Conservation (phyloP, 1,284 basidiomycete species). For the Ceratobasidium sp. region DNA sequence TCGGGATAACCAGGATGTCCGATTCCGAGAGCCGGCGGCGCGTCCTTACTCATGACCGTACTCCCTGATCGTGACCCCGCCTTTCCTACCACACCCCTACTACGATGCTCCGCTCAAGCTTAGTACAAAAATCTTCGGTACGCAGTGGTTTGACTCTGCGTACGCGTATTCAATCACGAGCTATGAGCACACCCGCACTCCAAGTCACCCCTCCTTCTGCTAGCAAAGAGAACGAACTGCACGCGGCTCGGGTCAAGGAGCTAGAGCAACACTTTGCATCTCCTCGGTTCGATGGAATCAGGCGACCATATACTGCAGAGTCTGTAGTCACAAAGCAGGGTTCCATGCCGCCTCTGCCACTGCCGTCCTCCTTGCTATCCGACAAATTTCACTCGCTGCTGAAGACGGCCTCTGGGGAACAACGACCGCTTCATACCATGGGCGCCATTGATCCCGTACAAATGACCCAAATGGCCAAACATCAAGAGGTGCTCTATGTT, state of each 20-base stretch:
- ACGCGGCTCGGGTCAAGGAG: conserved; percentile 16
- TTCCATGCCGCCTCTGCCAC: conserved; percentile 77
- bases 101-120: conserved; percentile 27
- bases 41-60: background rate
- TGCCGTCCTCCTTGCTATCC: conserved; percentile 78
- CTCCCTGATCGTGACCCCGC: background rate
- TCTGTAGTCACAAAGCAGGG: conserved; percentile 89
- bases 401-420: conserved; percentile 65
- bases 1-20: background rate
- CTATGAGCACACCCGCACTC: conserved; percentile 28
- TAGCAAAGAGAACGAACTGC: conserved; percentile 25
- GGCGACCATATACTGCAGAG: conserved; percentile 78
- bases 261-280: conserved; percentile 58
- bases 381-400: conserved; percentile 82
- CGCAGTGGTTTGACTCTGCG: conserved; percentile 16
- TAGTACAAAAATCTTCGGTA: conserved; percentile 12
- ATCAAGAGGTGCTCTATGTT: conserved; percentile 94
- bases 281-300: conserved; percentile 75
- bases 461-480: conserved; percentile 96
- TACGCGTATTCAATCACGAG: conserved; percentile 19
- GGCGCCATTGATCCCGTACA: conserved; percentile 91
- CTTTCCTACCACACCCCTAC: conserved; percentile 5
- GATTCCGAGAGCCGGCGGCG: background rate
- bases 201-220: conserved; percentile 23
- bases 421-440: conserved; percentile 81